Conservation (phyloP, 2,329 filamentous ascomycete genomes). For the Cadophora gregata region DNA sequence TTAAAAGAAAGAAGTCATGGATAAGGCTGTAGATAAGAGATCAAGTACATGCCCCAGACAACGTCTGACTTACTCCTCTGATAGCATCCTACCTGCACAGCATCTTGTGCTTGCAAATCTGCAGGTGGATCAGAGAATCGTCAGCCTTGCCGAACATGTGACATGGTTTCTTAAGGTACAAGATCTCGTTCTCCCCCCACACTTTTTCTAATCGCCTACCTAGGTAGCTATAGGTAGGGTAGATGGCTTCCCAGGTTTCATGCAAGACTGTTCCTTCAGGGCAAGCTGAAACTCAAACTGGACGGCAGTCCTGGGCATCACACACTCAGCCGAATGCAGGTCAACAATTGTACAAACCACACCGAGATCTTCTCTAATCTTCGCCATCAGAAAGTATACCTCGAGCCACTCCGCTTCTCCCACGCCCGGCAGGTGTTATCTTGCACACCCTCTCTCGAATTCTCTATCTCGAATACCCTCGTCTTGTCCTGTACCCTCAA, state of each 20-base stretch:
- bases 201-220: no score
- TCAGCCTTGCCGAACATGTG: not conserved
- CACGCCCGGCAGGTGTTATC: not conserved
- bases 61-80: no score
- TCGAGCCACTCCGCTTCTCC: not conserved
- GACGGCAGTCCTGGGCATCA: not conserved
- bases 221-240: no score
- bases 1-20: not conserved
- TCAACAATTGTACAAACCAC: not conserved
- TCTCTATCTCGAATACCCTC: conserved; percentile 4
- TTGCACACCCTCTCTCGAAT: not conserved
- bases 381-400: not conserved
- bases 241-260: not conserved
- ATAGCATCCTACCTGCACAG: not conserved
- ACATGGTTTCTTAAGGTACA: not conserved
- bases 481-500: not conserved
- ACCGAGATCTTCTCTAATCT: not conserved
- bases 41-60: no score
- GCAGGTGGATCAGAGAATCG: not conserved
- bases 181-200: not conserved
- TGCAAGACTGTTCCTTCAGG: not conserved
- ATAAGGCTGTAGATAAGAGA: not conserved
- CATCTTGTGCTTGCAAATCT: not conserved
- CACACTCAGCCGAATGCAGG: not conserved
- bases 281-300: conserved; percentile 4